A percentile compares a stretch with the other conserved stretches of the same genome.
Conservation (phyloP, 176 grass and related monocot species). For the Oryza meridionalis region DNA sequence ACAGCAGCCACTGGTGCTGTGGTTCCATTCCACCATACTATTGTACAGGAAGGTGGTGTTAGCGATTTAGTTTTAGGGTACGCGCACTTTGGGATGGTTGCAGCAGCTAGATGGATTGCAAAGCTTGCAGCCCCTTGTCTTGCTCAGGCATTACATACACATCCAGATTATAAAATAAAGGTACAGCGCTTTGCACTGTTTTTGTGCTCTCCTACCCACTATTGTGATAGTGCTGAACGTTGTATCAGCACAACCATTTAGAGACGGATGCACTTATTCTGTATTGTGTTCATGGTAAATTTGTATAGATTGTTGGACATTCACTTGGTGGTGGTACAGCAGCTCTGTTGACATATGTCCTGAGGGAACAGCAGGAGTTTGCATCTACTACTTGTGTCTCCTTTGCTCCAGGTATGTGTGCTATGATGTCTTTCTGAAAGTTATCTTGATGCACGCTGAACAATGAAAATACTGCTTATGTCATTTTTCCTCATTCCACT, state of each 20-base stretch:
- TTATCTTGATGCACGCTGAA: neutral
- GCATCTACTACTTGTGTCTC: constrained; percentile 70
- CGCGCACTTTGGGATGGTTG: constrained; percentile 99
- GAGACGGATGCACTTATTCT: neutral
- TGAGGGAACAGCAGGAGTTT: constrained; percentile 93
- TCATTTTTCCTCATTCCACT: constrained; percentile 9
- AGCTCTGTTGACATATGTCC: constrained; percentile 85
- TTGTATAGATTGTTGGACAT: constrained; percentile 80
- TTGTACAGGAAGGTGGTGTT: constrained; percentile 87
- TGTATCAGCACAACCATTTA: neutral
- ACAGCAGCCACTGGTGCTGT: constrained; percentile 95
- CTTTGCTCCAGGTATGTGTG: constrained; percentile 89
- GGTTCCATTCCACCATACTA: constrained; percentile 95
- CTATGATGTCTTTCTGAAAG: constrained; percentile 33
- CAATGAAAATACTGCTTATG: neutral
- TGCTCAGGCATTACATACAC: constrained; percentile 56
- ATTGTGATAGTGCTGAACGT: neutral
- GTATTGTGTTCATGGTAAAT: constrained; percentile 22
- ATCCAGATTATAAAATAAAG: constrained; percentile 85
- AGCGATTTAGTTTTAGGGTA: constrained; percentile 95
- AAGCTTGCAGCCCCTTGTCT: constrained; percentile 92
- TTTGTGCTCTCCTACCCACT: neutral
- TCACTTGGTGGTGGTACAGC: constrained; percentile 95
- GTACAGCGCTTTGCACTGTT: constrained; percentile 27
- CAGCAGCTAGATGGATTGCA: constrained; percentile 95